Base-by-base conservation (phyloP, 306 rosid genomes). In the Lathyrus aphaca region DNA sequence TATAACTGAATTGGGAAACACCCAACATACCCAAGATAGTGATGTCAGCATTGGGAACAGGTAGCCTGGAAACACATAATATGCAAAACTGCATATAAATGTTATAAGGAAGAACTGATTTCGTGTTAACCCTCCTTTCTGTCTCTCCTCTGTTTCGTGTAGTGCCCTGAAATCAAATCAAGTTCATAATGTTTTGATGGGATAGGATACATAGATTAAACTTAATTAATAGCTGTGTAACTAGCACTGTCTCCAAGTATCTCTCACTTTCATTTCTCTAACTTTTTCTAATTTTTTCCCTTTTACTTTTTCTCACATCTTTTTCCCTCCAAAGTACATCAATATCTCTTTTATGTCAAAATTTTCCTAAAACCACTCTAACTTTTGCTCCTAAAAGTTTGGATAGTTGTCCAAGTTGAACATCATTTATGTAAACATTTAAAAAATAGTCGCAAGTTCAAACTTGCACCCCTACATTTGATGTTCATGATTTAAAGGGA, bases 11-110 rank as follows among this genome's bases (percentile, higher is more conserved):
- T 84, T 65, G 14, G 97, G 97, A 50, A 86, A 88, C 1, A 82
- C 32, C 97, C 97, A 91, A 37, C 96, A 91, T 10, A 91, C 38
- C 96, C 97, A 91, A 3, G 93, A 91, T 58, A 88, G 48, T 53
- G 91, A 91, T 9, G 91, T 78, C 64, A 91, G 75, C 89, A 86
- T 82, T 39, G 96, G 82, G 76, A 91, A 85, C 59, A 91, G 72
- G 79, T 88, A 88, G 30, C 97, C 96, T 10, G 96, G 96, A 29
- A 88, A 70, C 57, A 85, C 91, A 61, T 88, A 91, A 30, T 91
- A 91, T 25, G 86, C 91, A 63, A 91, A 91, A 69, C 96, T 82
- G 71, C 96, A 88, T 16, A 66, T 45, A 63, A 88, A 86, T 39
- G 96, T 82, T 27, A 86, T 39, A 10, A 91, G 89, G 80, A 91